Evolutionary conservation across 2,329 filamentous ascomycete species (phyloP).

Genomic region (Talaromyces marneffei): DNA sequence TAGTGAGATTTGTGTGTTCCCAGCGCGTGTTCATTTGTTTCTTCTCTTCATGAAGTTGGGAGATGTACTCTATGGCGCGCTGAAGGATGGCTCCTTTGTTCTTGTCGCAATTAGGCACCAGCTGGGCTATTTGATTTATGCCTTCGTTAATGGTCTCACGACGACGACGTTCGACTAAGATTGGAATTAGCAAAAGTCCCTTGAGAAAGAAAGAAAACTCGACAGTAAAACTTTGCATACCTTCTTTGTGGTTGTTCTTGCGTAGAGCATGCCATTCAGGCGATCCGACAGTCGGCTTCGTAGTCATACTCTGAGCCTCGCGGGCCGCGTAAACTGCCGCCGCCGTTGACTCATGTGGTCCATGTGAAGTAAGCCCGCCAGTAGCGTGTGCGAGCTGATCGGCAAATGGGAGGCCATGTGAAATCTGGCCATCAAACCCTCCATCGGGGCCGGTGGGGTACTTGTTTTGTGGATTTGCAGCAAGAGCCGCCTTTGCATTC

Average conservation of each 20-base stretch:
- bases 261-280: slow-evolving; percentile 97
- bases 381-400: slow-evolving; percentile 35
- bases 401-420: slow-evolving; percentile 32
- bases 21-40: slow-evolving; percentile 38
- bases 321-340: slow-evolving; percentile 52
- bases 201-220: background rate
- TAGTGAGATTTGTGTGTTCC: slow-evolving; percentile 41
- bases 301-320: slow-evolving; percentile 47
- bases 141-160: slow-evolving; percentile 98
- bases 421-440: slow-evolving; percentile 33
- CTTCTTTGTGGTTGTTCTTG: slow-evolving; percentile 98
- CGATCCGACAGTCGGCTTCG: slow-evolving; percentile 86
- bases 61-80: slow-evolving; percentile 89
- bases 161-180: slow-evolving; percentile 81
- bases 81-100: slow-evolving; percentile 97
- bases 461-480: slow-evolving; percentile 40
- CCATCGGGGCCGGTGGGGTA: slow-evolving; percentile 40
- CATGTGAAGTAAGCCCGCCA: slow-evolving; percentile 11
- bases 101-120: slow-evolving; percentile 96
- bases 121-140: slow-evolving; percentile 95
- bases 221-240: slow-evolving; percentile 48
- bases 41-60: slow-evolving; percentile 59
- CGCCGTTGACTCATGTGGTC: slow-evolving; percentile 50
- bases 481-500: slow-evolving; percentile 39
- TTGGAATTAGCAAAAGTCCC: slow-evolving; percentile 17